Evolutionary conservation across 305 asterid genomes (phyloP).

Genomic region (Rubia balearica): DNA sequence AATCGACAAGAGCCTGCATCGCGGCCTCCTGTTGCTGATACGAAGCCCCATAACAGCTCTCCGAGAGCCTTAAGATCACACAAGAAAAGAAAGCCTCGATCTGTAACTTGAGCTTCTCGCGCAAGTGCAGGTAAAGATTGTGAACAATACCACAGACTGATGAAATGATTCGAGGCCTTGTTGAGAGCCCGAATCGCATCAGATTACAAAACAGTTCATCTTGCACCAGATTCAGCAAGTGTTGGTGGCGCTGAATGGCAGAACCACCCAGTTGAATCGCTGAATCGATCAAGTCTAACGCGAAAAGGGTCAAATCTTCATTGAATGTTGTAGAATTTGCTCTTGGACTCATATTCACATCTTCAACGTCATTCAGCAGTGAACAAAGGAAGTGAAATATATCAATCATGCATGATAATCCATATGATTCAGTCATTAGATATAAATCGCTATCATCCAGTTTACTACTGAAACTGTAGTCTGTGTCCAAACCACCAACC

Average conservation of each 20-base stretch:
- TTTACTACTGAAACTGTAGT: constrained; percentile 46
- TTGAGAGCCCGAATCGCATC: constrained; percentile 89
- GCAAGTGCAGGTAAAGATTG: constrained; percentile 78
- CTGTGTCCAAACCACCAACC: constrained; percentile 47
- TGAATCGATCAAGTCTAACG: constrained; percentile 85
- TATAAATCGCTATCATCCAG: constrained; percentile 81
- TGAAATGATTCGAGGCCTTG: constrained; percentile 83
- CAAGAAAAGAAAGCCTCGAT: constrained; percentile 97
- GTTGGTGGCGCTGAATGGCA: constrained; percentile 63
- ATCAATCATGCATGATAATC: constrained; percentile 94
- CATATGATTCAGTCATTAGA: constrained; percentile 84
- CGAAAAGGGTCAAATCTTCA: constrained; percentile 87
- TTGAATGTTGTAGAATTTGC: constrained; percentile 74
- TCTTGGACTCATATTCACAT: constrained; percentile 65
- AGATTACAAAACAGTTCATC: constrained; percentile 87
- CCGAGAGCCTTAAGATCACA: constrained; percentile 85
- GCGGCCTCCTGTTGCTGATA: constrained; percentile 98
- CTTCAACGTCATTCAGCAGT: constrained; percentile 76
- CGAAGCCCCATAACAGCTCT: constrained; percentile 82
- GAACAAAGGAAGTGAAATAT: constrained; percentile 91
- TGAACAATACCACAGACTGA: constrained; percentile 89
- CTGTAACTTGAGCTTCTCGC: constrained; percentile 79
- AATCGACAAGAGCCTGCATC: constrained; percentile 95
- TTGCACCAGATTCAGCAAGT: constrained; percentile 81
- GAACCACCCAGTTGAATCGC: constrained; percentile 88